Percentiles rank a stretch among this genome's conserved stretches.
Conservation (phyloP, 257 asterid genomes). For the Rehmannia glutinosa region DNA sequence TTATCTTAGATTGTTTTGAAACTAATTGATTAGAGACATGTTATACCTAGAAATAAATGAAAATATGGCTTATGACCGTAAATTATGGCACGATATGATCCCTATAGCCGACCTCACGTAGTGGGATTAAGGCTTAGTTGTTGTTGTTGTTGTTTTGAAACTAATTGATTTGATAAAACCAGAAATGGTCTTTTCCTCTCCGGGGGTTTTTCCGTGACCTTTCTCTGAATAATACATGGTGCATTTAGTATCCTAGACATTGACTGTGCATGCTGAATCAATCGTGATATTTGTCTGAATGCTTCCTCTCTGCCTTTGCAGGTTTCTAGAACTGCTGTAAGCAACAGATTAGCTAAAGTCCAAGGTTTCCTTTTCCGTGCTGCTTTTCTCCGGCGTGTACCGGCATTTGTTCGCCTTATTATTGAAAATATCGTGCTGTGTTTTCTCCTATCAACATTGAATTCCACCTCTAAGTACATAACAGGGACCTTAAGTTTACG, state of each 20-base stretch:
- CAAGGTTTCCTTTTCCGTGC: conserved; percentile 98
- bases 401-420: conserved; percentile 82
- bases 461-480: conserved; percentile 85
- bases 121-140: too few species aligned
- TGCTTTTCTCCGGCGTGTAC: conserved; percentile 97
- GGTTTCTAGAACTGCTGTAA: conserved; percentile 86
- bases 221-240: background rate
- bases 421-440: conserved; percentile 84
- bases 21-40: background rate
- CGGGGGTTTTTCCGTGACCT: background rate
- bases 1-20: background rate
- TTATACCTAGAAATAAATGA: too few species aligned
- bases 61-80: too few species aligned
- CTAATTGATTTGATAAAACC: background rate
- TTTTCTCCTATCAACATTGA: conserved; percentile 85
- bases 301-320: conserved; percentile 31
- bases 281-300: background rate
- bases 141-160: background rate
- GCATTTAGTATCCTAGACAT: background rate
- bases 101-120: too few species aligned
- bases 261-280: background rate
- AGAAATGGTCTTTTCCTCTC: background rate
- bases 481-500: conserved; percentile 92
- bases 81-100: too few species aligned
- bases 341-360: conserved; percentile 98